A percentile compares a stretch with the other conserved stretches of the same genome.
Conservation (phyloP, 1,284 basidiomycete genomes). For the Melanopsichium pennsylvanicum region DNA sequence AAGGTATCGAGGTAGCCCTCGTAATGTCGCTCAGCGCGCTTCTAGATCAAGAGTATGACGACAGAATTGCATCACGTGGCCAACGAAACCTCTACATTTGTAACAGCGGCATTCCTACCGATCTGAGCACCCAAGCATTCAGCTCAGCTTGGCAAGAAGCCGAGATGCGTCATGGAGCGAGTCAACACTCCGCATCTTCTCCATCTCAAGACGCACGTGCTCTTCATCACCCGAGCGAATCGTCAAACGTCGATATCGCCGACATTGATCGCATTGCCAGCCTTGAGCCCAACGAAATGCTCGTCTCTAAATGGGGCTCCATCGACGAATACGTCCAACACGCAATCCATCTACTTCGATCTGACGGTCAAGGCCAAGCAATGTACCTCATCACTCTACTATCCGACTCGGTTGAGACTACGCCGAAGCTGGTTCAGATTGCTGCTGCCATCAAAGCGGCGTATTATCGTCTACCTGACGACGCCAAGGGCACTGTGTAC, state of each 20-base stretch:
- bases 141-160: constrained; percentile 28
- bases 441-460: constrained; percentile 80
- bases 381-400: constrained; percentile 79
- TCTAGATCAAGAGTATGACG: constrained; percentile 74
- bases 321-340: constrained; percentile 76
- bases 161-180: constrained; percentile 9
- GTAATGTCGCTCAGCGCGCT: constrained; percentile 78
- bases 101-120: constrained; percentile 23
- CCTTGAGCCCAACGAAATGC: constrained; percentile 72
- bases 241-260: background rate
- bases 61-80: constrained; percentile 20
- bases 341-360: constrained; percentile 74
- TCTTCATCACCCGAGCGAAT: background rate
- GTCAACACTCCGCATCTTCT: no score
- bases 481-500: constrained; percentile 58
- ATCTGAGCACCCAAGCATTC: constrained; percentile 23
- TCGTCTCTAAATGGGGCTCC: constrained; percentile 74
- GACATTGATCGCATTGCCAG: constrained; percentile 14
- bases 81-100: constrained; percentile 46
- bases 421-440: constrained; percentile 78
- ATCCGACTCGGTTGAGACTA: constrained; percentile 73
- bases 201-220: no score
- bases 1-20: constrained; percentile 78
- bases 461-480: constrained; percentile 71
- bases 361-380: constrained; percentile 55